Evolutionary conservation across 371 early-diverging fungal genomes (phyloP).

Genomic region (Dipsacomyces acuminosporus): DNA sequence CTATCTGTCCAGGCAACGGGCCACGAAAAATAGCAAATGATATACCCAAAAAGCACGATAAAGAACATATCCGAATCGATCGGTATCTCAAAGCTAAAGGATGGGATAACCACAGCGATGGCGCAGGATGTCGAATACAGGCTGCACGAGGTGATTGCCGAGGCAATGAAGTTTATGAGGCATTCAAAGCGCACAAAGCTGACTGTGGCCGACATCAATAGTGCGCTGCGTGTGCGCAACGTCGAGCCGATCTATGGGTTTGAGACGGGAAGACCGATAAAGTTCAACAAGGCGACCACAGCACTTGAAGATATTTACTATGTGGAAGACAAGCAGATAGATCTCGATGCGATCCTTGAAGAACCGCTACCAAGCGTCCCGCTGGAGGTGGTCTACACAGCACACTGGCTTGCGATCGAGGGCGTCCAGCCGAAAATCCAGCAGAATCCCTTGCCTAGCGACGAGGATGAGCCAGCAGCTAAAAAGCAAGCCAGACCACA

Average conservation of each 20-base stretch:
- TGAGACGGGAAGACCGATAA: conserved; percentile 67
- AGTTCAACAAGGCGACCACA: conserved; percentile 65
- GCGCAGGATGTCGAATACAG: conserved; percentile 91
- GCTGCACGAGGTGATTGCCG: conserved; percentile 94
- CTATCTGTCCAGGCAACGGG: no score
- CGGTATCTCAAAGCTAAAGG: conserved; percentile 84
- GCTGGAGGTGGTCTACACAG: conserved; percentile 76
- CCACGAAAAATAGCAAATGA: no score
- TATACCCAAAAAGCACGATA: conserved; percentile 37
- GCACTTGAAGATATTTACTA: conserved; percentile 76
- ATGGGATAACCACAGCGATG: conserved; percentile 63
- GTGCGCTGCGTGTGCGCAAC: conserved; percentile 92
- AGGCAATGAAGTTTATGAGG: conserved; percentile 98
- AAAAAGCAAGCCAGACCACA: conserved; percentile 20
- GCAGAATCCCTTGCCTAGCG: conserved; percentile 89
- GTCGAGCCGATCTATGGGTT: conserved; percentile 99
- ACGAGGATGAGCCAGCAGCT: conserved; percentile 21
- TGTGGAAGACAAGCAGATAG: conserved; percentile 96
- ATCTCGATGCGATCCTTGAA: conserved; percentile 88
- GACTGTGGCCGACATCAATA: conserved; percentile 89
- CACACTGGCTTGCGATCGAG: conserved; percentile 87
- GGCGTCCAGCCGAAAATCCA: conserved; percentile 99
- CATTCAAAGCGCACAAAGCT: conserved; percentile 89
- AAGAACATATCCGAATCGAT: conserved; percentile 86
- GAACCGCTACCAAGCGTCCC: conserved; percentile 94